phyloP scores from a whole-genome alignment of 345 rosid species.

The Salix udensis region DNA sequence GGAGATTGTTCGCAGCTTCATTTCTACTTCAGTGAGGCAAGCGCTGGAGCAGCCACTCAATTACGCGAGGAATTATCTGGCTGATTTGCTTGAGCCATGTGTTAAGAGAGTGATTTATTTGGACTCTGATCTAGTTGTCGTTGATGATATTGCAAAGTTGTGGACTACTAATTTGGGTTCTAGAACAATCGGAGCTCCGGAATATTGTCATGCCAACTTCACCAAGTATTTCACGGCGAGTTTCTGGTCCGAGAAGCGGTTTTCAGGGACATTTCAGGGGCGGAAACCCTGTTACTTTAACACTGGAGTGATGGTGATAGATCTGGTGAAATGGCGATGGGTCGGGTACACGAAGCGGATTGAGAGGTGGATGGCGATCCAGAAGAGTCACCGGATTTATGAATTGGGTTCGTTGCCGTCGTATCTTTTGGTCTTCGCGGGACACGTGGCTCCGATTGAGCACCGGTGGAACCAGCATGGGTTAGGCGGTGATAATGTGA shows the following conservation, averaged over 20 bases:
- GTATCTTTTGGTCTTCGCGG: constrained; percentile 72
- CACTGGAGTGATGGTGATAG: constrained; percentile 96
- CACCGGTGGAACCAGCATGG: constrained; percentile 99
- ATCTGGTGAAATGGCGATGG: constrained; percentile 80
- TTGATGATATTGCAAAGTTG: constrained; percentile 74
- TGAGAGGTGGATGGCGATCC: constrained; percentile 97
- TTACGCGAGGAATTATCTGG: constrained; percentile 85
- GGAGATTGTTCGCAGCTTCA: constrained; percentile 60
- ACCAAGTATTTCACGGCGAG: constrained; percentile 70
- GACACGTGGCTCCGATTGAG: constrained; percentile 84
- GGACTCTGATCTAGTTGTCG: constrained; percentile 86
- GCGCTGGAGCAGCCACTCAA: constrained; percentile 92
- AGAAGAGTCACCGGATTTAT: constrained; percentile 77
- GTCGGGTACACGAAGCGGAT: constrained; percentile 68
- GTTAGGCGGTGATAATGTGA: constrained; percentile 85
- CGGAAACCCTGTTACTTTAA: constrained; percentile 80
- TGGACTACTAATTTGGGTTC: constrained; percentile 64
- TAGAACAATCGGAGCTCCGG: constrained; percentile 90
- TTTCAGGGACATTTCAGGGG: constrained; percentile 49
- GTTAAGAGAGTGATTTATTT: constrained; percentile 78
- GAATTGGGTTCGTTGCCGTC: constrained; percentile 97
- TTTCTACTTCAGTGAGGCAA: constrained; percentile 86
- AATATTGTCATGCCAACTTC: constrained; percentile 95
- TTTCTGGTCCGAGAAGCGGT: constrained; percentile 63
- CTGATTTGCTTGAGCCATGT: constrained; percentile 81